Percentiles rank a stretch among this genome's conserved stretches.
phyloP scores from a whole-genome alignment of 345 rosid species.

The Hirschfeldia incana region DNA sequence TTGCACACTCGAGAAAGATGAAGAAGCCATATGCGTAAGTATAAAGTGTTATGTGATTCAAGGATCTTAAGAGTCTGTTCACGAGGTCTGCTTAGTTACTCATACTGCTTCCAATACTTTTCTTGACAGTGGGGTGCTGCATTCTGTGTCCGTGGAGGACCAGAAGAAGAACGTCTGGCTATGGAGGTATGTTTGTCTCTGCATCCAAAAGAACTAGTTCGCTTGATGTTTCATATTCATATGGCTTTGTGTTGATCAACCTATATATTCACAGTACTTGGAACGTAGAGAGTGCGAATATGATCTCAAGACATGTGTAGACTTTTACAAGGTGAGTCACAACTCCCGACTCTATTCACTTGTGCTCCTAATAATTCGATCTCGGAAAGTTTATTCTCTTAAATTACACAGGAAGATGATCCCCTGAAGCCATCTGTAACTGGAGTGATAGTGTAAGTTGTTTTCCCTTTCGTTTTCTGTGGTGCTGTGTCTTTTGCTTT shows the following conservation, averaged over 20 bases:
- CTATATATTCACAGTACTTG: slow-evolving; percentile 58
- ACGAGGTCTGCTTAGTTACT: not conserved
- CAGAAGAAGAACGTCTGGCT: slow-evolving; percentile 69
- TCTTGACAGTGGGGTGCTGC: slow-evolving; percentile 65
- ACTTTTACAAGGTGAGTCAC: slow-evolving; percentile 69
- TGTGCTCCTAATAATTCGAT: not conserved
- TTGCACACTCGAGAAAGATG: slow-evolving; percentile 74
- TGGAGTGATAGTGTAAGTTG: slow-evolving; percentile 86
- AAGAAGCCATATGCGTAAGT: slow-evolving; percentile 84
- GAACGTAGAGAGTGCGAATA: slow-evolving; percentile 94
- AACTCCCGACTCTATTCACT: not conserved
- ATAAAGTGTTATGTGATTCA: not conserved
- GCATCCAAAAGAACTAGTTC: not conserved
- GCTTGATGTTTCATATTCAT: not conserved
- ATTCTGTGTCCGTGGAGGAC: slow-evolving; percentile 82
- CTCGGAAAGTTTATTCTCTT: not conserved
- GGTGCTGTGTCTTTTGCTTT: not conserved
- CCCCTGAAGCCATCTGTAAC: slow-evolving; percentile 56
- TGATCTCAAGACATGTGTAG: slow-evolving; percentile 68
- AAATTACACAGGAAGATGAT: slow-evolving; percentile 59
- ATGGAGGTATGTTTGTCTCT: slow-evolving; percentile 66
- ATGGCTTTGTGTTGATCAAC: not conserved
- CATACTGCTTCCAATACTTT: not conserved
- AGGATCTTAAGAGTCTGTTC: not conserved
- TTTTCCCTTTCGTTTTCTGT: not conserved